A percentile compares a stretch with the other conserved stretches of the same genome.
phyloP scores from a whole-genome alignment of 1,284 basidiomycete species.

The Acaromyces ingoldii region DNA sequence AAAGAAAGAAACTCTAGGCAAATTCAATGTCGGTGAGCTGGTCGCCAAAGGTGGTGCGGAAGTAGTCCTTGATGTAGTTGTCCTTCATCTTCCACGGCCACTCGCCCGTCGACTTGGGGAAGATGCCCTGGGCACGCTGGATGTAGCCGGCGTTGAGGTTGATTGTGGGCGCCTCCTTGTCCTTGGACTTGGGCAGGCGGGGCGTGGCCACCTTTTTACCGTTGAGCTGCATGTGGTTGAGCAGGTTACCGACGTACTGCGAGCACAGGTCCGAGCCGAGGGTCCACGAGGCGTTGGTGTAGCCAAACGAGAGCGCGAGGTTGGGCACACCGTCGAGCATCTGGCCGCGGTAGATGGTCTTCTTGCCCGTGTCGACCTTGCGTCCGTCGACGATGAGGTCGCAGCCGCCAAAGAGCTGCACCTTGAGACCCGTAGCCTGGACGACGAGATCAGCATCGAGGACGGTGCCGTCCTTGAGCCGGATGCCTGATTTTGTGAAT shows the following conservation, averaged over 20 bases:
- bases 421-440: conserved; percentile 48
- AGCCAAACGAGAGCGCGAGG: conserved; percentile 38
- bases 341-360: conserved; percentile 42
- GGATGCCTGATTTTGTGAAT: conserved; percentile 36
- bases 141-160: conserved; percentile 48
- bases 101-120: conserved; percentile 39
- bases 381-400: conserved; percentile 37
- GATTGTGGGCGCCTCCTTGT: conserved; percentile 28
- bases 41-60: conserved; percentile 24
- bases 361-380: conserved; percentile 17
- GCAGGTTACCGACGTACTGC: conserved; percentile 31
- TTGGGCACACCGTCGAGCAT: conserved; percentile 50
- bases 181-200: conserved; percentile 3
- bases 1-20: no score
- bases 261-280: conserved; percentile 16
- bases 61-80: conserved; percentile 39
- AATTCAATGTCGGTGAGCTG: no score
- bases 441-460: conserved; percentile 49
- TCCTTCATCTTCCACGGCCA: conserved; percentile 34
- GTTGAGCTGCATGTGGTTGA: conserved; percentile 33
- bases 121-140: conserved; percentile 25
- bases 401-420: conserved; percentile 38
- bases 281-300: conserved; percentile 50
- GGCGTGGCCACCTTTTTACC: conserved; percentile 9
- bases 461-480: conserved; percentile 34